A percentile compares a stretch with the other conserved stretches of the same genome.
These are phyloP conservation scores for Choiromyces venosus DNA, from an alignment of 495 filamentous ascomycete genomes.

Conservation along the genomic window DNA sequence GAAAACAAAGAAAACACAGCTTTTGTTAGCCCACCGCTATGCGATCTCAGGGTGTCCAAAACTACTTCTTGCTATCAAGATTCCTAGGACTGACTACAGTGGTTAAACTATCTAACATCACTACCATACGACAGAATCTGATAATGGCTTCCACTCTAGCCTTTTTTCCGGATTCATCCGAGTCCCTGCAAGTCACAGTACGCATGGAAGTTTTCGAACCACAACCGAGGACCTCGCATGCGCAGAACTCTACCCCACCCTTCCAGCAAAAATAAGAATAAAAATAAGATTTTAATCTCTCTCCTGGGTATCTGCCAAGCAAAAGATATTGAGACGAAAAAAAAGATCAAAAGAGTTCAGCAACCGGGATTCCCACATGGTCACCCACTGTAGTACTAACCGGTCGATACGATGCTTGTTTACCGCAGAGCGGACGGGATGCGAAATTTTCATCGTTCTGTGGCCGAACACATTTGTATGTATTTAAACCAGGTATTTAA, in stretches of 20 bases:
- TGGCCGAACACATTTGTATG: not conserved
- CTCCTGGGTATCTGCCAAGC: no score
- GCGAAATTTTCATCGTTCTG: not conserved
- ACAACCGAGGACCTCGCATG: not conserved
- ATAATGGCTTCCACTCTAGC: not conserved
- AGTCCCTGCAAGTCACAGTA: not conserved
- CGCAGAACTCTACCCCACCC: no score
- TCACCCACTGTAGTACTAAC: no score
- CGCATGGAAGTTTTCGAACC: no score
- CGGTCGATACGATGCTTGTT: no score
- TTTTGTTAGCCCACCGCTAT: not conserved
- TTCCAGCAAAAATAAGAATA: no score
- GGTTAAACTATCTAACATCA: not conserved
- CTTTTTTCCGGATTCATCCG: not conserved
- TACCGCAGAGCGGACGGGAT: no score
- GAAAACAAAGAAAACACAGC: not conserved
- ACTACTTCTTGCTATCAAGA: not conserved
- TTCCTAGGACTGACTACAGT: not conserved
- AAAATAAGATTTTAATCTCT: no score
- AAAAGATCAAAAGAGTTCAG: no score
- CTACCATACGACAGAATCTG: not conserved
- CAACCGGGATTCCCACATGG: no score
- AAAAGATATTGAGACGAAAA: no score
- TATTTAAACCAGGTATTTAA: not conserved
- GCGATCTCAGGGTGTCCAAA: not conserved